phyloP scores from a whole-genome alignment of 2,329 filamentous ascomycete genomes.

The Neonectria punicea region DNA sequence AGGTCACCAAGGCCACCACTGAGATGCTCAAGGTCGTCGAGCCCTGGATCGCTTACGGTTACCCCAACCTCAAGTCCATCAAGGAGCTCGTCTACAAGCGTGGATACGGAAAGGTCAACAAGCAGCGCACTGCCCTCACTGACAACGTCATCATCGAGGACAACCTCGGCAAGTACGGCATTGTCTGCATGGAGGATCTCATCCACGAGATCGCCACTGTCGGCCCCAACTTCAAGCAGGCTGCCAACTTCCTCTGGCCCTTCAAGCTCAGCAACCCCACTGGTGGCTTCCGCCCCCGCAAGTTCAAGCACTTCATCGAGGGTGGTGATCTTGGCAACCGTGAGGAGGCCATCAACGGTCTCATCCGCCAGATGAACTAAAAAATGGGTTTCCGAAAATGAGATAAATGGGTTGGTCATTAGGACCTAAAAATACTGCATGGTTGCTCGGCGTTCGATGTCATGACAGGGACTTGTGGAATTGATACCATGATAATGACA shows the following conservation, averaged over 20 bases:
- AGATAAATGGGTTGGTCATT: conserved; percentile 42
- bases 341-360: conserved; percentile 96
- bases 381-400: conserved; percentile 33
- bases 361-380: conserved; percentile 99
- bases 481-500: conserved; percentile 56
- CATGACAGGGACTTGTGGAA: conserved; percentile 52
- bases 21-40: conserved; percentile 99
- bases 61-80: conserved; percentile 99
- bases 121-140: conserved; percentile 95
- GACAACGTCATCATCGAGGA: conserved; percentile 99
- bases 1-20: conserved; percentile 94
- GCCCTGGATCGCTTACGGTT: conserved; percentile 99
- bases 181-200: conserved; percentile 99
- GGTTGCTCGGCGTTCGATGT: conserved; percentile 55
- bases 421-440: conserved; percentile 49
- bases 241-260: conserved; percentile 99
- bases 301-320: conserved; percentile 99
- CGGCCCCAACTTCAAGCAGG: conserved; percentile 99
- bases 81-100: conserved; percentile 99
- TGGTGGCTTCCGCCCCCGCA: conserved; percentile 94
- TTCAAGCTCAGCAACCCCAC: conserved; percentile 99
- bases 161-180: conserved; percentile 96
- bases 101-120: conserved; percentile 98
- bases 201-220: conserved; percentile 99
- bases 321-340: conserved; percentile 99